Conservation (phyloP, 257 asterid genomes). For the Primulina tabacum region DNA sequence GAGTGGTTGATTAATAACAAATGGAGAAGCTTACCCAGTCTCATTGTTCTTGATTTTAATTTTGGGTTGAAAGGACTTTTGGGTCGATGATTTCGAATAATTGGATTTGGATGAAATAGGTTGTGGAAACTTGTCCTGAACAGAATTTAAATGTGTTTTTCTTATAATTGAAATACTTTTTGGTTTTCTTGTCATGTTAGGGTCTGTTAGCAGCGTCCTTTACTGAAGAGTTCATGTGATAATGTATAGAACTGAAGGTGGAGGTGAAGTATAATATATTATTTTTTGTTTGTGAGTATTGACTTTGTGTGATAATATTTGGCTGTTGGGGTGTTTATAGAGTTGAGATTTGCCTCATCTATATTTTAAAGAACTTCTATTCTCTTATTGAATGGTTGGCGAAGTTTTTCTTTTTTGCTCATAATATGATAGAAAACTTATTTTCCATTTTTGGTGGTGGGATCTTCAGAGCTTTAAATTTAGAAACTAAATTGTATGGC, state of each 20-base stretch:
- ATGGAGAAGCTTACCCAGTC: not conserved
- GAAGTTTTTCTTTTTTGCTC: not conserved
- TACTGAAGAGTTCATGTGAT: not conserved
- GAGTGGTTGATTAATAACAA: not conserved
- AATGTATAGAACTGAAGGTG: not conserved
- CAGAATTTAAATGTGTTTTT: not conserved
- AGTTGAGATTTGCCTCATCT: not conserved
- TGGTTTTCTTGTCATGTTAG: not conserved
- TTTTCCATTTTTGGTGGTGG: not conserved
- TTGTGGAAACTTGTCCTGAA: conserved; percentile 3
- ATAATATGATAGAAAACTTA: not conserved
- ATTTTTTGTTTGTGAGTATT: conserved; percentile 12
- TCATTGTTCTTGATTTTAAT: not conserved
- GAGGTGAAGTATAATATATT: not conserved
- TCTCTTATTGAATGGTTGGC: not conserved
- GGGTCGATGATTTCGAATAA: conserved; percentile 6
- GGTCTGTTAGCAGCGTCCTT: not conserved
- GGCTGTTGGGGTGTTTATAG: conserved; percentile 8
- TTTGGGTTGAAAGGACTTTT: conserved; percentile 6
- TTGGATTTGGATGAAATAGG: not conserved
- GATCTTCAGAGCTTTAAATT: not conserved
- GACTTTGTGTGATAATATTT: not conserved
- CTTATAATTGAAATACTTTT: not conserved
- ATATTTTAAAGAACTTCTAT: too few species aligned
- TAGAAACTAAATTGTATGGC: conserved; percentile 2